Base-by-base conservation (phyloP, 2,329 filamentous ascomycete genomes). In the Penicillium oxalicum region DNA sequence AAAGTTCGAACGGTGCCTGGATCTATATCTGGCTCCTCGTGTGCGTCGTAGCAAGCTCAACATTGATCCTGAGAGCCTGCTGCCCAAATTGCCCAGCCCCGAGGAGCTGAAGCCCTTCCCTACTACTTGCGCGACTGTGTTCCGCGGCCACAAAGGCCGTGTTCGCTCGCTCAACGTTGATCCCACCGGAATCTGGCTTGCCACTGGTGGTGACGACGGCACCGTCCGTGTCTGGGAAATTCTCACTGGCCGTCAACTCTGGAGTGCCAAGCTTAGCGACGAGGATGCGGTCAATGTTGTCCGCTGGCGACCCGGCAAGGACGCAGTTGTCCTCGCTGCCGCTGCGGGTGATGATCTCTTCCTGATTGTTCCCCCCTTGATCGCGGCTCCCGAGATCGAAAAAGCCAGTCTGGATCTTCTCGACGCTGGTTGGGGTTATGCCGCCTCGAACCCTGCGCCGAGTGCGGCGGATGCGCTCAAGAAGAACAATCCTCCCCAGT, bases 101-200 rank as follows among this genome's bases (percentile, higher is more conserved):
- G 88, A 95, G 61, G 91, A 98, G 62, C 78, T 98, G 49, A 89
- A 89, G 62, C 93, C 93, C 2, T 98, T 97, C 77, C 93, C 93
- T 11, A 95, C 91, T 0, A 83, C 88, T 7, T 91, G 88, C 60
- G 87, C 91, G 39, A 88, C 89, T 5, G 79, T 95, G 9, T 97
- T 93, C 76, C 77, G 82, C 54, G 91, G 91, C 9, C 93, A 98
- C 63, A 82, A 89, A 54, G 91, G 91, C 12, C 83, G 90, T 47
- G 91, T 98, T 33, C 83, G 93, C 44, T 87, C 86, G 43, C 79
- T 95, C 11, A 79, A 88, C 6, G 82, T 97, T 54, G 91, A 95
- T 66, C 90, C 93, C 2, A 83, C 84, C 36, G 90, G 93, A 37
- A 78, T 85, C 51, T 96, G 84, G 77, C 74, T 97, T 49, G 93